These are phyloP conservation scores for Capsicum chinense DNA, from an alignment of 257 asterid species.

Conservation along the genomic window DNA sequence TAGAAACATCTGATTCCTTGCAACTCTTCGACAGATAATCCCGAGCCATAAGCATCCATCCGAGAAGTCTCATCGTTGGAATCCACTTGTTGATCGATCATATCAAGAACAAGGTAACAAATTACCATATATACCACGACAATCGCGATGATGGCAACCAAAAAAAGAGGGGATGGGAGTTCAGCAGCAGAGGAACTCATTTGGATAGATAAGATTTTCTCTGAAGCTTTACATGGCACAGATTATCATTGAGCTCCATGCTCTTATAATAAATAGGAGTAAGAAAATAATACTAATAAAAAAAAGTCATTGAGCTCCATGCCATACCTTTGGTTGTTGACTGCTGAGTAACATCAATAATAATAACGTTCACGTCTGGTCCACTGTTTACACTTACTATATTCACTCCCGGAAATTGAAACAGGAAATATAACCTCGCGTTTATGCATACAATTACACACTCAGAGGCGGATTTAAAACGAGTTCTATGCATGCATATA, in stretches of 20 bases:
- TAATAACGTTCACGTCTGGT: constrained; percentile 34
- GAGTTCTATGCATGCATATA: not conserved
- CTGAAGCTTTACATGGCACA: constrained; percentile 45
- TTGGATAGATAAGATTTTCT: constrained; percentile 3
- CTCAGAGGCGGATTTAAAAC: not conserved
- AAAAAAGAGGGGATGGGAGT: constrained; percentile 53
- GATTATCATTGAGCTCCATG: constrained; percentile 44
- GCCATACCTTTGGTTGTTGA: constrained; percentile 54
- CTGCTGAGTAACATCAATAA: constrained; percentile 39
- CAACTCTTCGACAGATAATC: constrained; percentile 49
- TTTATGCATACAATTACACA: no score
- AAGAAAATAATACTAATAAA: not conserved
- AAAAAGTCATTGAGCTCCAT: constrained; percentile 16
- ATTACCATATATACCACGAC: constrained; percentile 47
- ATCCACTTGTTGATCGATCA: constrained; percentile 37
- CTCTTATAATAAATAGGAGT: not conserved
- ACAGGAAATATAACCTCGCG: not conserved
- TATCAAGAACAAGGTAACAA: constrained; percentile 53
- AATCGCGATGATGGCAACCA: constrained; percentile 46
- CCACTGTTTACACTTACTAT: not conserved
- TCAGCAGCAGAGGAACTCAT: constrained; percentile 39
- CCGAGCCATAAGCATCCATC: constrained; percentile 29
- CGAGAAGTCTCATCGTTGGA: constrained; percentile 6
- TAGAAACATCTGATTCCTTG: constrained; percentile 52
- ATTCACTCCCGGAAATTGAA: not conserved